Conservation (phyloP, 169 alveolate genomes). For the Sarcocystis neurona region DNA sequence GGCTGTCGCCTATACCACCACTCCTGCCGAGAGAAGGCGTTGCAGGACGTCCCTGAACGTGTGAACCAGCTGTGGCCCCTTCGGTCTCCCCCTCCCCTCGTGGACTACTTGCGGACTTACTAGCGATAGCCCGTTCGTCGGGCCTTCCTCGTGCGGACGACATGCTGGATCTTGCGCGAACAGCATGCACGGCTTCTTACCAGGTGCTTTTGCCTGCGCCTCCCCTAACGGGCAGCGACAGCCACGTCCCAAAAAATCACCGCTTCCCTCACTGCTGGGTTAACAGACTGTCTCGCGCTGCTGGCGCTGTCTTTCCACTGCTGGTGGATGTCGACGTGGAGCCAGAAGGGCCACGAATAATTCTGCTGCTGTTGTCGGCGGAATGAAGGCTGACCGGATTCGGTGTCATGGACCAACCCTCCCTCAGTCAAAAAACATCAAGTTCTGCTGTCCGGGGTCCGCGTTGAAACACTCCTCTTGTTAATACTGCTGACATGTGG, state of each 20-base stretch:
- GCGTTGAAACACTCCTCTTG: no score
- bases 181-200: no score
- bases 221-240: no score
- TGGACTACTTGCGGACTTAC: not conserved
- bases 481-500: not conserved
- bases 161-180: no score
- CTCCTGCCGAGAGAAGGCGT: not conserved
- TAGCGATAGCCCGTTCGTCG: not conserved
- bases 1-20: not conserved
- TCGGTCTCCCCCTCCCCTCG: not conserved
- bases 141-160: not conserved
- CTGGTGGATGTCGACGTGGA: no score
- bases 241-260: no score
- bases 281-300: no score
- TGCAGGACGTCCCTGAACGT: not conserved
- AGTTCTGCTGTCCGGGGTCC: not conserved
- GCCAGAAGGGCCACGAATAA: not conserved
- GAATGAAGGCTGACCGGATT: not conserved
- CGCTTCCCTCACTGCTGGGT: no score
- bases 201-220: no score
- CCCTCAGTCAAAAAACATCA: not conserved
- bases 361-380: slow-evolving; percentile 19
- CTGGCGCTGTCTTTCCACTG: no score
- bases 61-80: not conserved
- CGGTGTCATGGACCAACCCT: slow-evolving; percentile 4